Evolutionary conservation across 2,329 filamentous ascomycete species (phyloP).

Genomic region (Neophaeococcomyces aloes): DNA sequence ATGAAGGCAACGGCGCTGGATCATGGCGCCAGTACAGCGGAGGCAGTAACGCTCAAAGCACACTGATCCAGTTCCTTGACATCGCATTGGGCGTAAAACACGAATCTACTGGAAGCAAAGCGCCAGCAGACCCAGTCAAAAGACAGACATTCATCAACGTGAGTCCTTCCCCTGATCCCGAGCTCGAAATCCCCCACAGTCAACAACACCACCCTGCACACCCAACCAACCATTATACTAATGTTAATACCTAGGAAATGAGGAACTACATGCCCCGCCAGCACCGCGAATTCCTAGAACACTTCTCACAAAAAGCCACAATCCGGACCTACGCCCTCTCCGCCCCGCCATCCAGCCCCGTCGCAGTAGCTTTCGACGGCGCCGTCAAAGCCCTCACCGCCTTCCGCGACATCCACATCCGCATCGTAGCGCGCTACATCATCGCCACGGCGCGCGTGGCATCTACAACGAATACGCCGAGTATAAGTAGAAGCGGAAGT

Average conservation of each 20-base stretch:
- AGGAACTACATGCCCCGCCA: slow-evolving; percentile 45
- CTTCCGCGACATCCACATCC: slow-evolving; percentile 44
- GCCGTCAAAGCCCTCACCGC: slow-evolving; percentile 35
- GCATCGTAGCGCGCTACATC: slow-evolving; percentile 44
- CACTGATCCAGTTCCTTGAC: slow-evolving; percentile 45
- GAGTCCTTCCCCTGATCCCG: no score
- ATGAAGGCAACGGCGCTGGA: slow-evolving; percentile 38
- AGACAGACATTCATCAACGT: slow-evolving; percentile 25
- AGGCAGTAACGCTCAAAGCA: slow-evolving; percentile 47
- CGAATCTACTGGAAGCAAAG: slow-evolving; percentile 25
- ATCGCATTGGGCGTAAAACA: slow-evolving; percentile 43
- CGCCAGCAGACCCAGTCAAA: not conserved
- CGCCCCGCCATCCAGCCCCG: slow-evolving; percentile 24
- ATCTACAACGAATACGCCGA: slow-evolving; percentile 9
- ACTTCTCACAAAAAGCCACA: slow-evolving; percentile 36
- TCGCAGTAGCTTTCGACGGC: slow-evolving; percentile 37
- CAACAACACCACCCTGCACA: not conserved
- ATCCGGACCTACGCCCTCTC: slow-evolving; percentile 36
- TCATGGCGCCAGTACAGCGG: slow-evolving; percentile 43
- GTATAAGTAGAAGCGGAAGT: no score
- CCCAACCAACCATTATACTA: not conserved
- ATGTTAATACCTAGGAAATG: slow-evolving; percentile 35
- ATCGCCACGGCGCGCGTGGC: slow-evolving; percentile 34
- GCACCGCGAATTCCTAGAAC: slow-evolving; percentile 41
- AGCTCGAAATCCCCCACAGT: no score